A percentile compares a stretch with the other conserved stretches of the same genome.
Conservation (phyloP, 352 stramenopile species). For the Globisporangium paroecandrum region DNA sequence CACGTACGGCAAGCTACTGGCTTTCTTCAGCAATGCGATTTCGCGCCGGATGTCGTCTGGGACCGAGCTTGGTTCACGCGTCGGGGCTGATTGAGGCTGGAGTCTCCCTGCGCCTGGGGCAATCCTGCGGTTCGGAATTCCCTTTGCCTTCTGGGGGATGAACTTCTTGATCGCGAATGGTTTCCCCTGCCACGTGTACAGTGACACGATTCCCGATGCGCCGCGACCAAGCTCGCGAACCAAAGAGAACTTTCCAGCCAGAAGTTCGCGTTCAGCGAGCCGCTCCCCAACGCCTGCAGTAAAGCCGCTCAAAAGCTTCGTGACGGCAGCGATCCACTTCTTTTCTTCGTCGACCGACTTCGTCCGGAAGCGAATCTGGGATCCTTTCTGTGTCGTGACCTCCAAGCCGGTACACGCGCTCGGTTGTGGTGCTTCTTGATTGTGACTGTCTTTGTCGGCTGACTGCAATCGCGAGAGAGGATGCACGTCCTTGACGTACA, state of each 20-base stretch:
- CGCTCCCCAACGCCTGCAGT: slow-evolving; percentile 41
- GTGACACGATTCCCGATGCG: slow-evolving; percentile 61
- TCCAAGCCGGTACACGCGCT: slow-evolving; percentile 22
- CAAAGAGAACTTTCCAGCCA: slow-evolving; percentile 63
- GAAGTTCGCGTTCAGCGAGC: slow-evolving; percentile 48
- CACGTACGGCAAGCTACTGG: slow-evolving; percentile 57
- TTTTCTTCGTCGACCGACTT: slow-evolving; percentile 38
- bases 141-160: slow-evolving; percentile 48
- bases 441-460: neutral
- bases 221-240: slow-evolving; percentile 73
- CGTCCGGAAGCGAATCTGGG: slow-evolving; percentile 38
- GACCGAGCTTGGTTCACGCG: slow-evolving; percentile 15
- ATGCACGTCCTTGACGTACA: slow-evolving; percentile 28
- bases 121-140: slow-evolving; percentile 47
- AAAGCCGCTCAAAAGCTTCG: slow-evolving; percentile 44
- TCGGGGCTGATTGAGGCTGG: neutral
- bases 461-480: slow-evolving; percentile 20
- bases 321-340: slow-evolving; percentile 42
- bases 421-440: neutral
- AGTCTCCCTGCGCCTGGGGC: slow-evolving; percentile 13
- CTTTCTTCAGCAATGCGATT: slow-evolving; percentile 78
- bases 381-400: slow-evolving; percentile 28
- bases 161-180: slow-evolving; percentile 75
- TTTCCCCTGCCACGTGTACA: slow-evolving; percentile 68
- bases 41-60: slow-evolving; percentile 64